Evolutionary conservation across 805 yeast species (phyloP).

Genomic region (Osmozyma mogii): DNA sequence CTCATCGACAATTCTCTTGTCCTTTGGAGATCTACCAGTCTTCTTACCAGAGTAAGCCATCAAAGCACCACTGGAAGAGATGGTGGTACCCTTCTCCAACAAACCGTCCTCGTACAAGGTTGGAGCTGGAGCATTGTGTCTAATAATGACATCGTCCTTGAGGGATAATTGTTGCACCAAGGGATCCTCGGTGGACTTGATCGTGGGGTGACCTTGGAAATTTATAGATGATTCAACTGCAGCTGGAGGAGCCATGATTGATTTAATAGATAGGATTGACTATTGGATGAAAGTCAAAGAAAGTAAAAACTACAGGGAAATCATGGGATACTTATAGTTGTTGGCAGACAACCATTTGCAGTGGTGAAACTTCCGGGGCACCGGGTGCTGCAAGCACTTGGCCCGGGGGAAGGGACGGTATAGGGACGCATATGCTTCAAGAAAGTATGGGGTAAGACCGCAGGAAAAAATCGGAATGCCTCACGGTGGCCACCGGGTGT

Average conservation of each 20-base stretch:
- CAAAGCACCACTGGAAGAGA: constrained; percentile 88
- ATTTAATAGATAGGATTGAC: neutral
- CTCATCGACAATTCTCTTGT: constrained; percentile 96
- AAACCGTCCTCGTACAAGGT: constrained; percentile 91
- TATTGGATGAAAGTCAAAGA: too few relatives aligned
- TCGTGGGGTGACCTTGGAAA: constrained; percentile 30
- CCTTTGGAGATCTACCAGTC: constrained; percentile 98
- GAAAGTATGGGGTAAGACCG: too few relatives aligned
- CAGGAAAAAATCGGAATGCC: too few relatives aligned
- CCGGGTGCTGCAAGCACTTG: too few relatives aligned
- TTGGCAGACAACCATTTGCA: too few relatives aligned
- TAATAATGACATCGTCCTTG: constrained; percentile 55
- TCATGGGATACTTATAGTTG: too few relatives aligned
- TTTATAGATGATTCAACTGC: constrained; percentile 39
- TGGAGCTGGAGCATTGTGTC: constrained; percentile 92
- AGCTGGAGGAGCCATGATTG: constrained; percentile 35
- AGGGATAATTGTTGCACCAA: constrained; percentile 37
- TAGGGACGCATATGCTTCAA: too few relatives aligned
- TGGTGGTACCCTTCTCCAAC: constrained; percentile 82
- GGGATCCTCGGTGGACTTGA: constrained; percentile 33
- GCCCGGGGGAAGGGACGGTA: too few relatives aligned
- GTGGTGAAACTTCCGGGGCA: too few relatives aligned
- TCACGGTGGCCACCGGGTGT: too few relatives aligned
- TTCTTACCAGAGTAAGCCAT: constrained; percentile 93
- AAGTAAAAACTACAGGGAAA: too few relatives aligned